These are phyloP conservation scores for Nidula microcarpa DNA, from an alignment of 768 basidiomycete genomes.

Conservation along the genomic window DNA sequence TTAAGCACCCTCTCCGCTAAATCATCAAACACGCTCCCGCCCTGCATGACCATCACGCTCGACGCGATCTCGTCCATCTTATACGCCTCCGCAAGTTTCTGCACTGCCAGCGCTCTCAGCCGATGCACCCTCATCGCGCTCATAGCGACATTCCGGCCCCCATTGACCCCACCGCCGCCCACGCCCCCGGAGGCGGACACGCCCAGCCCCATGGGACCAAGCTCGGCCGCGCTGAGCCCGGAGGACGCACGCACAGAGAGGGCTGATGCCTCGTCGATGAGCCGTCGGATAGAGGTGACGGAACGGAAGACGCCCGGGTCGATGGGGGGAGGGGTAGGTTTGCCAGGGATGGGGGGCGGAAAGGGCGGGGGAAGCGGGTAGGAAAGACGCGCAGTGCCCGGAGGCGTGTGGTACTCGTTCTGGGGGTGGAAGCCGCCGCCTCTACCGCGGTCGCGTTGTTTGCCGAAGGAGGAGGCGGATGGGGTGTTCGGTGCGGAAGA, in stretches of 20 bases:
- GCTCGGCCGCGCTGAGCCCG: conserved; percentile 71
- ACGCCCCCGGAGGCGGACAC: conserved; percentile 42
- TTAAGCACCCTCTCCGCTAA: conserved; percentile 85
- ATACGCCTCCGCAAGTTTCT: conserved; percentile 84
- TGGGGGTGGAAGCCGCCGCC: conserved; percentile 35
- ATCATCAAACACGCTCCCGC: conserved; percentile 88
- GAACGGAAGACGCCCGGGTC: conserved; percentile 86
- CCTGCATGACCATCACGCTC: conserved; percentile 94
- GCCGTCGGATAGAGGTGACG: conserved; percentile 67
- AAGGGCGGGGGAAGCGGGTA: conserved; percentile 42
- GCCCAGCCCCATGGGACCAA: conserved; percentile 60
- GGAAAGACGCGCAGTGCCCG: conserved; percentile 39
- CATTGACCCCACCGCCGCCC: conserved; percentile 53
- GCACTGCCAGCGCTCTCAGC: conserved; percentile 76
- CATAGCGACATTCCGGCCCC: conserved; percentile 78
- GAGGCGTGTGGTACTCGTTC: conserved; percentile 32
- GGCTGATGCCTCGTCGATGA: conserved; percentile 89
- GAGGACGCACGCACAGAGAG: conserved; percentile 85
- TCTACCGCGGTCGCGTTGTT: conserved; percentile 44
- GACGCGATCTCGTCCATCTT: conserved; percentile 87
- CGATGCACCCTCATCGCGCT: conserved; percentile 82
- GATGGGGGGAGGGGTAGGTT: conserved; percentile 79
- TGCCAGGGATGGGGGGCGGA: conserved; percentile 56
- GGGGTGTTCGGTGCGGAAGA: conserved; percentile 14
- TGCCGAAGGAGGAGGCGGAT: conserved; percentile 13